Conservation (phyloP, 129 eudicot species). For the Lactuca saligna region DNA sequence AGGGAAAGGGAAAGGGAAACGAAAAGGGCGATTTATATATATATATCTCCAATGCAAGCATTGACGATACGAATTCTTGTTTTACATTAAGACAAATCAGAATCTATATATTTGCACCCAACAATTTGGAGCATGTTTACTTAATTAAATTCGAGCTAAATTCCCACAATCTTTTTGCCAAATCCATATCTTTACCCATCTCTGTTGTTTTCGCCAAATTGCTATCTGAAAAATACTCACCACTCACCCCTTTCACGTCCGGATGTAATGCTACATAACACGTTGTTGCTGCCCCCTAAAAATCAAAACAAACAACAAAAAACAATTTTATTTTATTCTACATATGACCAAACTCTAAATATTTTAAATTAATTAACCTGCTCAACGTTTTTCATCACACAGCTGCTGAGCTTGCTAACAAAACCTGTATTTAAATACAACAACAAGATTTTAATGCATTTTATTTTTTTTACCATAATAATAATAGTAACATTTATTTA, state of each 20-base stretch:
- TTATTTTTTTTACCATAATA: no score
- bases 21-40: no score
- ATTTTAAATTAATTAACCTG: constrained; percentile 44
- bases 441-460: not conserved
- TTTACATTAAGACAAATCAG: not conserved
- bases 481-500: no score
- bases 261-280: constrained; percentile 63
- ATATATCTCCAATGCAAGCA: not conserved
- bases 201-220: constrained; percentile 48
- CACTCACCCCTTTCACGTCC: constrained; percentile 54
- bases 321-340: not conserved
- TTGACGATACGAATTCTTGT: not conserved
- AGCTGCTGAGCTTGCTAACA: constrained; percentile 45
- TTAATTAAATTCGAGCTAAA: constrained; percentile 50
- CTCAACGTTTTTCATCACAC: constrained; percentile 58
- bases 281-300: constrained; percentile 67
- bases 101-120: not conserved
- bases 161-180: constrained; percentile 63
- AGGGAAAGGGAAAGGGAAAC: no score
- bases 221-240: constrained; percentile 52
- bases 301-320: not conserved
- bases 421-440: constrained; percentile 45
- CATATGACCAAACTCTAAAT: not conserved
- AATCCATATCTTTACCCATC: constrained; percentile 39
- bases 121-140: constrained; percentile 1